Evolutionary conservation across 805 yeast species (phyloP).

Genomic region (Yarrowia bubula): DNA sequence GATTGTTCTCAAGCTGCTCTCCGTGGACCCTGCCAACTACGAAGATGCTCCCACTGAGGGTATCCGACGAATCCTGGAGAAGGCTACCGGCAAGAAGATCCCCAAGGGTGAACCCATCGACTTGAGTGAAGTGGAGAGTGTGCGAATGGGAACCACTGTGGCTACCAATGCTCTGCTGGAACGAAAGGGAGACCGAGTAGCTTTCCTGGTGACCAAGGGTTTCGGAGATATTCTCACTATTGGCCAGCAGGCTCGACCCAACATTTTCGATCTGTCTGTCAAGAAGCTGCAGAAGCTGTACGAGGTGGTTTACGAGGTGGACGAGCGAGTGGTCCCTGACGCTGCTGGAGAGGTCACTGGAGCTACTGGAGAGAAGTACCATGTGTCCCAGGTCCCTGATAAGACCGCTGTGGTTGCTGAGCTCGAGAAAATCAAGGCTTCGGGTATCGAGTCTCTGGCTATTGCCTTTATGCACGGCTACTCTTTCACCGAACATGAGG

Average conservation of each 20-base stretch:
- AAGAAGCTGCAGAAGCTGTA: conserved; percentile 69
- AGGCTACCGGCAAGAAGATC: conserved; percentile 51
- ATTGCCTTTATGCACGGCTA: conserved; percentile 71
- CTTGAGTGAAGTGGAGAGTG: conserved; percentile 51
- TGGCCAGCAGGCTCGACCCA: conserved; percentile 91
- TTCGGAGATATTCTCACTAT: conserved; percentile 77
- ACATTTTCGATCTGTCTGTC: conserved; percentile 80
- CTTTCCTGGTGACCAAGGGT: conserved; percentile 82
- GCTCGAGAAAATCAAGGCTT: conserved; percentile 47
- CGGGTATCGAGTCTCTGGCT: conserved; percentile 68
- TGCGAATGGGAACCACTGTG: conserved; percentile 91
- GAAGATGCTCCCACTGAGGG: conserved; percentile 93
- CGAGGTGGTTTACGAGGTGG: conserved; percentile 74
- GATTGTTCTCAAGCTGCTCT: conserved; percentile 69
- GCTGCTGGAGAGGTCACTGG: conserved; percentile 46
- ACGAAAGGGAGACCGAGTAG: conserved; percentile 87
- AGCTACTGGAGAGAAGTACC: conserved; percentile 64
- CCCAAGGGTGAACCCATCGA: conserved; percentile 63
- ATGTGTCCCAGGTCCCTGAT: conserved; percentile 55
- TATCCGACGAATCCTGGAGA: conserved; percentile 71
- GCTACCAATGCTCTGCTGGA: conserved; percentile 95
- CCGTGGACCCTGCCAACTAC: conserved; percentile 87
- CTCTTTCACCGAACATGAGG: conserved; percentile 70
- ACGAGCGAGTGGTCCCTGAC: conserved; percentile 72
- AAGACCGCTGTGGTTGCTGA: conserved; percentile 43